Evolutionary conservation across 106 monocot species (phyloP).

Genomic region (Dioscorea alata): DNA sequence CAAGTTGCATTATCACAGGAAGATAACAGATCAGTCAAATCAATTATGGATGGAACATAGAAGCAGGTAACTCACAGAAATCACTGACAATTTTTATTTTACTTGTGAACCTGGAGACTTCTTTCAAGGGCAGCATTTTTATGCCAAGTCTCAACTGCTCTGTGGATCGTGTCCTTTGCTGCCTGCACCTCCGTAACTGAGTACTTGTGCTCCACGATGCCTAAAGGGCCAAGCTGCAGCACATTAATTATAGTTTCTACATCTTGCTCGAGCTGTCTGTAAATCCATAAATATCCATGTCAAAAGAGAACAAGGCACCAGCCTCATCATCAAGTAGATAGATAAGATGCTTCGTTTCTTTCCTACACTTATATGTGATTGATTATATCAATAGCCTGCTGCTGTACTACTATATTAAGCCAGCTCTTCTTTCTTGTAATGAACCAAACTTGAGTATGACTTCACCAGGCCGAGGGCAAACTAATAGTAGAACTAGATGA

Average conservation of each 20-base stretch:
- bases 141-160: slow-evolving; percentile 10
- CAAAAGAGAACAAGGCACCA: too few species aligned
- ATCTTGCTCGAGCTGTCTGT: slow-evolving; percentile 15
- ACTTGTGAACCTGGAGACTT: neutral
- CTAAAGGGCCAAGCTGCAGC: slow-evolving; percentile 13
- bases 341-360: too few species aligned
- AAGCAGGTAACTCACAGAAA: neutral
- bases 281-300: too few species aligned
- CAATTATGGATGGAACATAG: neutral
- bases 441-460: too few species aligned
- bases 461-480: too few species aligned
- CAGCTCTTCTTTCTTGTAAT: too few species aligned
- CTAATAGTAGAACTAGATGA: too few species aligned
- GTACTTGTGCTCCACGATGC: slow-evolving; percentile 20
- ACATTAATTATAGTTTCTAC: slow-evolving; percentile 16
- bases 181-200: slow-evolving; percentile 4
- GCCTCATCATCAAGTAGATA: too few species aligned
- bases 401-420: too few species aligned
- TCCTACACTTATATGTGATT: too few species aligned
- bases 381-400: too few species aligned
- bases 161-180: slow-evolving; percentile 3
- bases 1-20: neutral
- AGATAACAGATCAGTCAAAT: neutral
- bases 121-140: slow-evolving; percentile 3
- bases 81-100: neutral